Base-by-base conservation (phyloP, 208 protist species). In the Leishmania arabica region DNA sequence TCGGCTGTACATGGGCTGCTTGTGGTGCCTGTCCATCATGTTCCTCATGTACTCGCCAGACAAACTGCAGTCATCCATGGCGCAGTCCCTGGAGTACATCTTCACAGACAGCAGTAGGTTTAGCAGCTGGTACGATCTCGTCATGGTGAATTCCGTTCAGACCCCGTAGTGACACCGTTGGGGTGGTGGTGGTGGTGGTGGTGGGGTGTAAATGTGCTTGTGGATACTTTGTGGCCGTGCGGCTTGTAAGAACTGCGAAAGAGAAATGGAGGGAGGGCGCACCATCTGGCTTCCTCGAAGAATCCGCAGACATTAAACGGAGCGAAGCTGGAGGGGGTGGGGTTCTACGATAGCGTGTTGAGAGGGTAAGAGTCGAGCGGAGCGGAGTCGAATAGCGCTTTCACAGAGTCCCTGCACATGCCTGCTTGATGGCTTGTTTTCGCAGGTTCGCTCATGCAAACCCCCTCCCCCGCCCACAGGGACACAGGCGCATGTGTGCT, bases 61-160 rank as follows among this genome's bases (percentile, higher is more conserved):
- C 42, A 82, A 88, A 70, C 79, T 97, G 87, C 95, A 98, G 84
- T 65, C 88, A 8, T 95, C 93, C 37, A 94, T 98, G 91, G 85
- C 78, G 34, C 83, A 87, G 53, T 96, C 94, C 31, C 89, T 98
- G 82, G 53, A 91, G 85, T 97, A 98, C 84, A 96, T 98, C 79
- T 98, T 95, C 81, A 78, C 86, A 68, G 92, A 97, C 72, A 92
- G 86, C 79, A 77, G 84, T 68, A 86, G 89, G 78, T 95, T 91
- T 75, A 86, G 83, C 56, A 95, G 78, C 82, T 93, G 86, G 88
- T 93, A 91, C 60, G 90, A 95, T 77, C 70, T 94, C 31, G 65
- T 95, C 27, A 88, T 88, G 24, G 84, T 94, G 11, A 95, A 95
- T 84, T 88, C 84, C 31, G 78, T 71, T 2, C 72, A 78, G 11